Percentiles rank a stretch among this genome's conserved stretches.
Conservation (phyloP, 768 basidiomycete species). For the Suillus bovinus region DNA sequence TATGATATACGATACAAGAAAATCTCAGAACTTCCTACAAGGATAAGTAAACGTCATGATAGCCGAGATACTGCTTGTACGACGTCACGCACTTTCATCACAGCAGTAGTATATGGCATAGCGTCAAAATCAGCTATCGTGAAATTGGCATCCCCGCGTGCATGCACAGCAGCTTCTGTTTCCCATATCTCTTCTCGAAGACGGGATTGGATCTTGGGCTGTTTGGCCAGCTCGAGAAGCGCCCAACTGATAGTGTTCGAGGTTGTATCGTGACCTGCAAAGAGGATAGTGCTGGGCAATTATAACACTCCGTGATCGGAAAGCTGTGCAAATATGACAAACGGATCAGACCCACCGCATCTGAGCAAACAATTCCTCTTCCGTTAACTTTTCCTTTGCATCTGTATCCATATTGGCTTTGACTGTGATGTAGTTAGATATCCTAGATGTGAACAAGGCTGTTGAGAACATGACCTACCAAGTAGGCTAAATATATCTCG, state of each 20-base stretch:
- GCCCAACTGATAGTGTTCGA: slow-evolving; percentile 61
- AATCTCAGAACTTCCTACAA: slow-evolving; percentile 47
- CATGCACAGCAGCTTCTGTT: slow-evolving; percentile 25
- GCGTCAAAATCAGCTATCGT: slow-evolving; percentile 45
- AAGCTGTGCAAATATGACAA: not conserved
- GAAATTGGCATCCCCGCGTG: slow-evolving; percentile 40
- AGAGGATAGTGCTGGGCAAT: slow-evolving; percentile 40
- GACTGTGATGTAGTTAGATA: slow-evolving; percentile 15
- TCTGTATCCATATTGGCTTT: slow-evolving; percentile 30
- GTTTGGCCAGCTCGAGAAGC: slow-evolving; percentile 58
- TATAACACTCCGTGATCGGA: not conserved
- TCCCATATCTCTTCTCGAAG: slow-evolving; percentile 58
- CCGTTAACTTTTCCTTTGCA: slow-evolving; percentile 24
- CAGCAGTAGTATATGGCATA: slow-evolving; percentile 49
- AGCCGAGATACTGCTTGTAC: not conserved
- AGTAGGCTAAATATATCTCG: slow-evolving; percentile 33
- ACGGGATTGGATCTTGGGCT: slow-evolving; percentile 56
- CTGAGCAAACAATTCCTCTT: slow-evolving; percentile 14
- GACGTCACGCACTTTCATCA: slow-evolving; percentile 40
- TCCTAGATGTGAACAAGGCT: not conserved
- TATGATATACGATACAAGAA: slow-evolving; percentile 52
- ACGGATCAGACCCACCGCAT: slow-evolving; percentile 20
- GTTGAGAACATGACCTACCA: slow-evolving; percentile 26
- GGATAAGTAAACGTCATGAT: not conserved
- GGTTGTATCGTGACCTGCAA: slow-evolving; percentile 63